These are phyloP conservation scores for Auricularia sp. DNA, from an alignment of 768 basidiomycete species.

Conservation along the genomic window DNA sequence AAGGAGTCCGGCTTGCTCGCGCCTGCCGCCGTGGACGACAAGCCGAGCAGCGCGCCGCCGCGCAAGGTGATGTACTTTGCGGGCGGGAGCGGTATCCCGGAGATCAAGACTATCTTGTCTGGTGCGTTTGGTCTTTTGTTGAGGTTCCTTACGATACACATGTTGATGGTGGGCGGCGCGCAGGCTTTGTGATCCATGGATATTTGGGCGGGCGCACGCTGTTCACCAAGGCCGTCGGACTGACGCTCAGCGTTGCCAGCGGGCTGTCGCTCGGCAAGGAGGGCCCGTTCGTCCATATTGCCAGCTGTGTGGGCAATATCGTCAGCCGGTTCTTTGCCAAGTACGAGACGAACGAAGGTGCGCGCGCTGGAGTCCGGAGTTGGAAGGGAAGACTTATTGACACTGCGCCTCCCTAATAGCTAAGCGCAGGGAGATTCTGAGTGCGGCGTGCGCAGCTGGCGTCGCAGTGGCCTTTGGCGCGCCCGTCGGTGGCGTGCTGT, in stretches of 20 bases:
- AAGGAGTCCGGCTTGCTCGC: slow-evolving; percentile 76
- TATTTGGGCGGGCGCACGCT: slow-evolving; percentile 87
- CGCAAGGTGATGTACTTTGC: slow-evolving; percentile 82
- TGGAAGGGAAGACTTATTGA: too few relatives aligned
- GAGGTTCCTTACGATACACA: background rate
- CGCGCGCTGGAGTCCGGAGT: slow-evolving; percentile 8
- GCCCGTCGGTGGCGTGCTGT: slow-evolving; percentile 87
- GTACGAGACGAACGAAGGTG: slow-evolving; percentile 94
- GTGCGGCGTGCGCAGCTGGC: slow-evolving; percentile 93
- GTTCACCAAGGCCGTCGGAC: slow-evolving; percentile 81
- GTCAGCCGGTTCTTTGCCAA: slow-evolving; percentile 76
- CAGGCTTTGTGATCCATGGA: slow-evolving; percentile 93
- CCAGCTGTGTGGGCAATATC: slow-evolving; percentile 88
- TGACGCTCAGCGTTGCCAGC: slow-evolving; percentile 85
- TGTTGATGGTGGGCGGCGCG: slow-evolving; percentile 6
- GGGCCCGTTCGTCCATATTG: slow-evolving; percentile 85
- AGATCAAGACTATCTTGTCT: slow-evolving; percentile 90
- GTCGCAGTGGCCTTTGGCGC: slow-evolving; percentile 97
- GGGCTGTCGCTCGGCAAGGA: slow-evolving; percentile 78
- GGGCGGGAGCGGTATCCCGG: slow-evolving; percentile 92
- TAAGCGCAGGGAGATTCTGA: slow-evolving; percentile 89
- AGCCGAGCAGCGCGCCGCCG: slow-evolving; percentile 3
- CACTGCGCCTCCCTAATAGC: slow-evolving; percentile 30
- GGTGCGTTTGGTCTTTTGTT: slow-evolving; percentile 31
- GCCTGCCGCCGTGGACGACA: slow-evolving; percentile 9